These are phyloP conservation scores for Zasmidium cellare DNA, from an alignment of 2,329 filamentous ascomycete species.

Conservation along the genomic window DNA sequence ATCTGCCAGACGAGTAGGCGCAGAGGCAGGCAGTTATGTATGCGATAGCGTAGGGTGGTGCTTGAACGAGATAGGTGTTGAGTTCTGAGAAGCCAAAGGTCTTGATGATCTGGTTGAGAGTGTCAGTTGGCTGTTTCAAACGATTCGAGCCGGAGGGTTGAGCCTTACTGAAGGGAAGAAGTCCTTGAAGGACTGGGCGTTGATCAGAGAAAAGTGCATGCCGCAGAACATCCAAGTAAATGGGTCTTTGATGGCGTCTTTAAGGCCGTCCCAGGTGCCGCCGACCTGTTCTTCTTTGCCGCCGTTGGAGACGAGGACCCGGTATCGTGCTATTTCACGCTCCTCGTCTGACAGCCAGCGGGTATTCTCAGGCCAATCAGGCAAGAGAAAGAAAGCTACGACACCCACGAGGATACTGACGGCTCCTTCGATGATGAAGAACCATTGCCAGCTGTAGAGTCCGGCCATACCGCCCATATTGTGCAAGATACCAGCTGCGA, in stretches of 20 bases:
- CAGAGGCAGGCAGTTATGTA: conserved; percentile 29
- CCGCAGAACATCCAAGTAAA: conserved; percentile 43
- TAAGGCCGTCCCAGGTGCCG: conserved; percentile 42
- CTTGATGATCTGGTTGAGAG: conserved; percentile 2
- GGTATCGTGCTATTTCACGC: conserved; percentile 50
- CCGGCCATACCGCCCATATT: conserved; percentile 10
- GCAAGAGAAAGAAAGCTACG: conserved; percentile 55
- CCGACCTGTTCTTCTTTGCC: conserved; percentile 42
- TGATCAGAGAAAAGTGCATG: conserved; percentile 42
- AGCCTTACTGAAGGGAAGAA: conserved; percentile 36
- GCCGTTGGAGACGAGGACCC: conserved; percentile 32
- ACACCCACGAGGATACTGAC: conserved; percentile 56
- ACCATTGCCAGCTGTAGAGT: conserved; percentile 32
- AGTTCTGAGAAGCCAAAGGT: conserved; percentile 12
- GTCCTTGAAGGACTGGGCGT: conserved; percentile 35
- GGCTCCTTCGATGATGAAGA: conserved; percentile 53
- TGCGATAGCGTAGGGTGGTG: conserved; percentile 40
- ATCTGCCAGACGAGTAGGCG: conserved; percentile 32
- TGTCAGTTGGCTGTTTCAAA: too few species aligned
- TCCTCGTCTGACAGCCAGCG: conserved; percentile 54
- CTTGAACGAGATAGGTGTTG: conserved; percentile 43
- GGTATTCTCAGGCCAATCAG: conserved; percentile 55
- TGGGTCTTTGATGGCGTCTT: conserved; percentile 36
- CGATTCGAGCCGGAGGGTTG: too few species aligned
- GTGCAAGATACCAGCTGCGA: conserved; percentile 9